Percentiles rank a stretch among this genome's conserved stretches.
Conservation (phyloP, 225 moss, liverwort and hornwort species). For the Takakia lepidozioides region DNA sequence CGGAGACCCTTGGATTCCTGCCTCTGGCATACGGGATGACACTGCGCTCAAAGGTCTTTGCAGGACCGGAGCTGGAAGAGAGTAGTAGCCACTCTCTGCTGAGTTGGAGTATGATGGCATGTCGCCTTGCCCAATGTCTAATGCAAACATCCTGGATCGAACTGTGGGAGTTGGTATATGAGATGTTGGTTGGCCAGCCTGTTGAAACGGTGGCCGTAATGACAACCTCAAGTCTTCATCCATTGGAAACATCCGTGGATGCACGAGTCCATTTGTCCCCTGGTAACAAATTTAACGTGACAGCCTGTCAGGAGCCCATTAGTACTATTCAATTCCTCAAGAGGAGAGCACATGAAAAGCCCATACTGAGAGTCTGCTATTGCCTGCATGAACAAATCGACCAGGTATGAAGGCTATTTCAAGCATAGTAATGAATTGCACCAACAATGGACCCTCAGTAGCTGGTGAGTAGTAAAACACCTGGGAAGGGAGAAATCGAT, state of each 20-base stretch:
- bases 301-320: too few relatives aligned
- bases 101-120: background rate
- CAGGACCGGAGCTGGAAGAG: conserved; percentile 30
- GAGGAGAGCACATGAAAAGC: too few relatives aligned
- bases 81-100: conserved; percentile 37
- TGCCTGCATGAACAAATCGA: too few relatives aligned
- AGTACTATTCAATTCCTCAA: too few relatives aligned
- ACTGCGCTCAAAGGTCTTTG: conserved; percentile 45
- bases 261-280: conserved; percentile 50
- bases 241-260: conserved; percentile 48
- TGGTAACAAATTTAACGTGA: conserved; percentile 32
- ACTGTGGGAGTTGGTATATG: conserved; percentile 33
- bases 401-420: too few relatives aligned
- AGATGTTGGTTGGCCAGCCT: too few relatives aligned
- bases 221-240: conserved; percentile 75
- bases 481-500: too few relatives aligned
- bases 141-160: conserved; percentile 39
- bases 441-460: too few relatives aligned
- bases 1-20: conserved; percentile 64
- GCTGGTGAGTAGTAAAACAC: too few relatives aligned
- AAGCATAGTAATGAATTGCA: too few relatives aligned
- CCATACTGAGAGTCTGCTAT: too few relatives aligned
- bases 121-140: conserved; percentile 13
- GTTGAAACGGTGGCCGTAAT: conserved; percentile 47
- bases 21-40: conserved; percentile 33